Conservation (phyloP, 768 basidiomycete species). For the Leccinum obscurum region DNA sequence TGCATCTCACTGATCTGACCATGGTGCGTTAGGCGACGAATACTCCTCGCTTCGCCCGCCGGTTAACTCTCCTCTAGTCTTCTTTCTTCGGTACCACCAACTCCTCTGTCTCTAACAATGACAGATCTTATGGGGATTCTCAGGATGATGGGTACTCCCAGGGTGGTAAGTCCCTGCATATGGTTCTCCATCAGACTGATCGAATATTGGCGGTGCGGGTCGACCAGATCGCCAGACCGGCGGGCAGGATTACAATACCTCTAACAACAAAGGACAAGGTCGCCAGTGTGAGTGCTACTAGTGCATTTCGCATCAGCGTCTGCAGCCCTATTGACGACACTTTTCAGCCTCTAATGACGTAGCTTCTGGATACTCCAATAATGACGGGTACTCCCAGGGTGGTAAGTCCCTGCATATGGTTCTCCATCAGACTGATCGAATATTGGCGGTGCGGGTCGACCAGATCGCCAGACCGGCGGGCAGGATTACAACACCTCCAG, state of each 20-base stretch:
- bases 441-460: neutral
- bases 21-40: slow-evolving; percentile 24
- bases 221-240: slow-evolving; percentile 16
- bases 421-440: neutral
- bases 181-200: neutral
- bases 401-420: slow-evolving; percentile 9
- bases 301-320: neutral
- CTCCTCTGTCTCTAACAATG: slow-evolving; percentile 31
- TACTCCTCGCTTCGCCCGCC: neutral
- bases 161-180: slow-evolving; percentile 7
- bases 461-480: slow-evolving; percentile 13
- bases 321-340: neutral
- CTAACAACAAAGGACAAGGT: slow-evolving; percentile 14
- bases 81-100: slow-evolving; percentile 59
- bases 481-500: neutral
- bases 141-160: neutral
- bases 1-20: slow-evolving; percentile 7
- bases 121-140: neutral
- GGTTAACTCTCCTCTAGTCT: slow-evolving; percentile 32
- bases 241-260: neutral
- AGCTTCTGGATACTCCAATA: neutral
- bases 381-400: neutral
- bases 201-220: neutral
- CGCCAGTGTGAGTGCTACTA: slow-evolving; percentile 6
- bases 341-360: slow-evolving; percentile 32